Percentiles rank a stretch among this genome's conserved stretches.
These are phyloP conservation scores for Acer yangbiense DNA, from an alignment of 345 rosid species.

Conservation along the genomic window DNA sequence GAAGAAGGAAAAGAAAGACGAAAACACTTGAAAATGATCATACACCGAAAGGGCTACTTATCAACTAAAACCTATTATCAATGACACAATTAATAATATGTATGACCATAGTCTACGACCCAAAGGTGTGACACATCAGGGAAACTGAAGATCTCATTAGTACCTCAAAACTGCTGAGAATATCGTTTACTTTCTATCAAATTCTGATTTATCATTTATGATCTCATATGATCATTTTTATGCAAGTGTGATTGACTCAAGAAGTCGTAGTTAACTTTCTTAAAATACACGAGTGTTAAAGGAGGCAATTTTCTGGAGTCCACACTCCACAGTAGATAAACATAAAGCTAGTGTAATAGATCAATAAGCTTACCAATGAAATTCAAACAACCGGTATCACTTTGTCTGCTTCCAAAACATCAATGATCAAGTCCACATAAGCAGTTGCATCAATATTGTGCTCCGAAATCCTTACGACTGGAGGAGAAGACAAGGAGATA, in stretches of 20 bases:
- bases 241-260: neutral
- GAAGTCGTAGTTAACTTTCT: neutral
- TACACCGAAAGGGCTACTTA: neutral
- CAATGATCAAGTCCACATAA: slow-evolving; percentile 63
- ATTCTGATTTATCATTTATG: neutral
- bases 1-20: too few species aligned
- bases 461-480: slow-evolving; percentile 63
- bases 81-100: too few species aligned
- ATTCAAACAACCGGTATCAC: slow-evolving; percentile 93
- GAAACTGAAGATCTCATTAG: neutral
- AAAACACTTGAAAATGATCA: neutral
- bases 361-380: slow-evolving; percentile 61
- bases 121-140: too few species aligned
- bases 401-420: slow-evolving; percentile 64
- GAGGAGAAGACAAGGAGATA: slow-evolving; percentile 82
- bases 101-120: too few species aligned
- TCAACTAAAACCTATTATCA: too few species aligned
- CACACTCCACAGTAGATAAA: neutral
- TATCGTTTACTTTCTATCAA: neutral
- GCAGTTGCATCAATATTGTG: slow-evolving; percentile 72
- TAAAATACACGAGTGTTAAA: neutral
- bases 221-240: neutral
- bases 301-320: neutral
- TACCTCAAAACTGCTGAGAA: neutral
- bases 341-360: neutral